A percentile compares a stretch with the other conserved stretches of the same genome.
phyloP scores from a whole-genome alignment of 768 basidiomycete species.

The Podaxis carcinomalis region DNA sequence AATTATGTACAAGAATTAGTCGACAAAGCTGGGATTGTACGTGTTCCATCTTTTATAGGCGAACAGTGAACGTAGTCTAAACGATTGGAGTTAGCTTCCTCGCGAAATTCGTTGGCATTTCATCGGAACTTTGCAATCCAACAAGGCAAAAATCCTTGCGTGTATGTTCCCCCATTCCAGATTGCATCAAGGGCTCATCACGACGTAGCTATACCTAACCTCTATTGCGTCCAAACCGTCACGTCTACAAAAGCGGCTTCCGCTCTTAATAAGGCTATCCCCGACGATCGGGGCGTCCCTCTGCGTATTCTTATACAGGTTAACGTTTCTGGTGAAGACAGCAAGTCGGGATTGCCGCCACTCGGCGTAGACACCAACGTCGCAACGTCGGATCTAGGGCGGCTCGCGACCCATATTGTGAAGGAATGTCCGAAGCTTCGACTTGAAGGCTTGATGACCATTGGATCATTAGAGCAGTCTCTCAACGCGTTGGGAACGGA shows the following conservation, averaged over 20 bases:
- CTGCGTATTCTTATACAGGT: conserved; percentile 88
- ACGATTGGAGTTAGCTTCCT: conserved; percentile 60
- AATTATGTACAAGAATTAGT: conserved; percentile 95
- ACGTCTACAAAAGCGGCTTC: conserved; percentile 78
- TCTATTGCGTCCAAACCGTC: conserved; percentile 84
- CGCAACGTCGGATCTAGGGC: conserved; percentile 47
- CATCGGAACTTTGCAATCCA: conserved; percentile 90
- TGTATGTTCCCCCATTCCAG: conserved; percentile 36
- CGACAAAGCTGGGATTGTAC: conserved; percentile 74
- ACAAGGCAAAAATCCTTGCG: conserved; percentile 88
- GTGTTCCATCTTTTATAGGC: conserved; percentile 16
- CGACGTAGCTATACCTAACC: conserved; percentile 74
- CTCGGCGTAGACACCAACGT: conserved; percentile 33
- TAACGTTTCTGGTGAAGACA: conserved; percentile 92
- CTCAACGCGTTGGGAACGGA: conserved; percentile 43
- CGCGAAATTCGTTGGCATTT: conserved; percentile 93
- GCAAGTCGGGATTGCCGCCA: conserved; percentile 82
- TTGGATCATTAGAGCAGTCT: conserved; percentile 79
- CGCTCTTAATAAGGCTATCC: conserved; percentile 71
- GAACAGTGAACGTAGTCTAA: background rate
- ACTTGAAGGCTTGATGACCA: conserved; percentile 93
- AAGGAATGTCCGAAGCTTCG: conserved; percentile 67
- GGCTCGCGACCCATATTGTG: conserved; percentile 70
- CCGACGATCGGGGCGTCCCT: conserved; percentile 46
- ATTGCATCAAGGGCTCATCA: background rate